Base-by-base conservation (phyloP, 441 rosid genomes). In the Lagerstroemia fauriei region DNA sequence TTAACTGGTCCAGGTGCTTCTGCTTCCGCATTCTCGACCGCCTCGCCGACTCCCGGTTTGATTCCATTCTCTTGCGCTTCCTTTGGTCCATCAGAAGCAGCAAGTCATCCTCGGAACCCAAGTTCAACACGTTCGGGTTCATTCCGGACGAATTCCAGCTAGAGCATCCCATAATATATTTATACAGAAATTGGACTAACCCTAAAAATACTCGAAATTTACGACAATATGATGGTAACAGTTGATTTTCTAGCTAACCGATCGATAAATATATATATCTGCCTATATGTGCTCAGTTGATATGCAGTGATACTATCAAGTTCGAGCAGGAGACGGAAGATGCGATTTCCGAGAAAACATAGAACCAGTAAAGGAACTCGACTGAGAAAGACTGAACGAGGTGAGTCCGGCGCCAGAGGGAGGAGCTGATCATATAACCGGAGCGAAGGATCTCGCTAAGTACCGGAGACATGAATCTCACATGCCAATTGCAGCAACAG, bases 1-100 rank as follows among this genome's bases (percentile, higher is more conserved):
- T 86, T 72, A 90, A 76, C 81, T 88, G 89, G 71, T 87, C 89
- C 11, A 85, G 81, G 22, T 89, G 92, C 79, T 88, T 87, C 84
- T 87, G 89, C 79, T 92, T 92, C 71, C 92, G 85, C 89, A 89
- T 78, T 80, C 93, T 84, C 27, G 93, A 92, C 13, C 92, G 83
- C 10, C 91, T 89, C 0, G 93, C 94, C 12, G 94, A 88, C 83
- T 90, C 94, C 53, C 93, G 69, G 10, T 92, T 92, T 32, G 93
- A 89, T 17, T 79, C 22, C 92, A 86, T 87, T 81, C 93, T 88
- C 73, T 89, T 90, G 16, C 88, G 91, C 76, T 91, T 89, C 66
- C 88, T 84, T 41, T 85, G 87, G 70, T 89, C 88, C 76, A 85
- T 83, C 66, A 77, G 10, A 51, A 71, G 80, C 88, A 34, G 75